Evolutionary conservation across 2,329 filamentous ascomycete species (phyloP).

Genomic region (Ilyonectria robusta): DNA sequence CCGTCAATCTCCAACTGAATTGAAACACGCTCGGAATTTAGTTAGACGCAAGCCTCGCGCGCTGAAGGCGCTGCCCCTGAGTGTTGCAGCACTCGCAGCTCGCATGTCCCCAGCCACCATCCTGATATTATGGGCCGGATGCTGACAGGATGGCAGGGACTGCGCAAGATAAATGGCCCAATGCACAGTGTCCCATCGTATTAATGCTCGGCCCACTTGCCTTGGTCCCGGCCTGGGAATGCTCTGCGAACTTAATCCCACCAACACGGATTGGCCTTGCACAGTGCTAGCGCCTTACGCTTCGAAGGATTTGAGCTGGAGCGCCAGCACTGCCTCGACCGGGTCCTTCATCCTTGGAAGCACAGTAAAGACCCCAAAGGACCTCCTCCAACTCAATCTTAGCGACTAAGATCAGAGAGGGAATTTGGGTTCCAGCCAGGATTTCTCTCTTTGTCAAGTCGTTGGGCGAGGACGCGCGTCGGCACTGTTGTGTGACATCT

Average conservation of each 20-base stretch:
- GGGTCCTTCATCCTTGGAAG: background rate
- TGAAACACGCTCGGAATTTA: slow-evolving; percentile 14
- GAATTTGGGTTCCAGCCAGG: background rate
- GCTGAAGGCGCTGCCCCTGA: slow-evolving; percentile 10
- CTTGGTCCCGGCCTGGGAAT: slow-evolving; percentile 5
- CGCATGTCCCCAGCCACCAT: background rate
- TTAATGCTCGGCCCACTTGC: slow-evolving; percentile 1
- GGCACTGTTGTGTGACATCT: background rate
- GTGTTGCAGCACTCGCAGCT: slow-evolving; percentile 8
- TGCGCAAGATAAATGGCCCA: slow-evolving; percentile 4
- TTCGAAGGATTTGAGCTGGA: background rate
- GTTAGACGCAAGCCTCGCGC: background rate
- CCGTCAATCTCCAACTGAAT: slow-evolving; percentile 23
- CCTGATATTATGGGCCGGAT: background rate
- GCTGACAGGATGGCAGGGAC: background rate
- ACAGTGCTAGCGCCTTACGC: background rate
- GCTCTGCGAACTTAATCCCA: slow-evolving; percentile 4
- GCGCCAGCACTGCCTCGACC: background rate
- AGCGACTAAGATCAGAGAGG: background rate
- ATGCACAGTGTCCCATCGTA: slow-evolving; percentile 5
- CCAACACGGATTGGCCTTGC: background rate
- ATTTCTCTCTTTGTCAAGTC: background rate
- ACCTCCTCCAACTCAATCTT: background rate
- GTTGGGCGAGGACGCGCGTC: background rate
- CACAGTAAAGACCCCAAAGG: background rate